Conservation (phyloP, 1,284 basidiomycete genomes). For the Austroboletus sp. region DNA sequence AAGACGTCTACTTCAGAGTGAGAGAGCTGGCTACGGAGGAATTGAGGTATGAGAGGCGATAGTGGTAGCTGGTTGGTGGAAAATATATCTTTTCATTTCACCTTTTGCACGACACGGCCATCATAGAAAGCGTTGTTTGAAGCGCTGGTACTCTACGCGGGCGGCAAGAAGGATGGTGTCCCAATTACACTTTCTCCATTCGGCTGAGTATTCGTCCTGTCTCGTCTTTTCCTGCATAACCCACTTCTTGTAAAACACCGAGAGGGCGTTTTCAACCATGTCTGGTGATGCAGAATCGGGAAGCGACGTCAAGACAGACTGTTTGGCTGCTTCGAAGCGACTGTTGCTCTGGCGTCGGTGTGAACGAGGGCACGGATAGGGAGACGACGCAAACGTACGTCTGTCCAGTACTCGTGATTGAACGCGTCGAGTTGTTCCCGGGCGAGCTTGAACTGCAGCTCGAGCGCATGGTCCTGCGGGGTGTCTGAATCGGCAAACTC, state of each 20-base stretch:
- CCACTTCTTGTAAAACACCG: conserved; percentile 67
- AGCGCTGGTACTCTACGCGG: conserved; percentile 45
- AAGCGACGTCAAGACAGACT: conserved; percentile 50
- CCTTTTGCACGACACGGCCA: not conserved
- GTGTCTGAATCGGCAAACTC: conserved; percentile 46
- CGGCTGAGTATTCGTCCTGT: conserved; percentile 51
- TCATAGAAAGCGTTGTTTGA: conserved; percentile 25
- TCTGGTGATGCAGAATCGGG: conserved; percentile 44
- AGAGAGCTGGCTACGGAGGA: conserved; percentile 52
- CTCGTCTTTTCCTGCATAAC: conserved; percentile 55
- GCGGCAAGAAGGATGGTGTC: conserved; percentile 48
- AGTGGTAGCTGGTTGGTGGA: too few species aligned
- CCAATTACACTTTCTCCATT: conserved; percentile 58
- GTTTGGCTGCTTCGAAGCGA: conserved; percentile 62
- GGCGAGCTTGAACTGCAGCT: conserved; percentile 63
- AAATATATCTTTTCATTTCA: too few species aligned
- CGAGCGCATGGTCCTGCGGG: conserved; percentile 36
- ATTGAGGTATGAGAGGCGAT: conserved; percentile 29
- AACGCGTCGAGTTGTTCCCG: conserved; percentile 62
- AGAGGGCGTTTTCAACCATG: conserved; percentile 58
- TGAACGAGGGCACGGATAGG: conserved; percentile 2
- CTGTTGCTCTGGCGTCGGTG: conserved; percentile 52
- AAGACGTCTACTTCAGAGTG: conserved; percentile 54
- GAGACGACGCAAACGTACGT: conserved; percentile 44
- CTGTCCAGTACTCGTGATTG: conserved; percentile 69